Evolutionary conservation across 2,329 filamentous ascomycete genomes (phyloP).

Genomic region (Fusarium circinatum): DNA sequence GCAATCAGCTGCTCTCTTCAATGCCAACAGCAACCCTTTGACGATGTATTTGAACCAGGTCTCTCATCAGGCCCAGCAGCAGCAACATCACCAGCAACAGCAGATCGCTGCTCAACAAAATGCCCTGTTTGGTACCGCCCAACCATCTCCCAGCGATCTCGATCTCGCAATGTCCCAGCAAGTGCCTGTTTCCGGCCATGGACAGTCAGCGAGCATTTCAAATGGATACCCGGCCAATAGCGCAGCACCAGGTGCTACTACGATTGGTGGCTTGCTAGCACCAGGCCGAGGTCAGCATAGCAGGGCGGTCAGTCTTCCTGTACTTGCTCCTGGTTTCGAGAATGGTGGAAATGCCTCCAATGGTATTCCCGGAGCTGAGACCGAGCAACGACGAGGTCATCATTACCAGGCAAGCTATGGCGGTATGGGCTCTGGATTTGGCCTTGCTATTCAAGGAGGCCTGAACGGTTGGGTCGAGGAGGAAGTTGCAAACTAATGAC

Average conservation of each 20-base stretch:
- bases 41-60: conserved; percentile 94
- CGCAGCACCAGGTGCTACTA: conserved; percentile 68
- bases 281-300: conserved; percentile 75
- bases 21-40: conserved; percentile 85
- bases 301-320: conserved; percentile 89
- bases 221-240: conserved; percentile 69
- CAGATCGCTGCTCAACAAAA: conserved; percentile 80
- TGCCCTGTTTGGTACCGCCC: conserved; percentile 80
- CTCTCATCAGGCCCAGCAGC: conserved; percentile 75
- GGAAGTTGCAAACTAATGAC: conserved; percentile 67
- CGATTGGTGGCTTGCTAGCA: conserved; percentile 80
- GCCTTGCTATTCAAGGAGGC: conserved; percentile 70
- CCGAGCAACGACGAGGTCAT: conserved; percentile 67
- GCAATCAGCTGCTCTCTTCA: conserved; percentile 79
- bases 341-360: conserved; percentile 66
- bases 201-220: conserved; percentile 72
- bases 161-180: conserved; percentile 69
- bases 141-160: conserved; percentile 67
- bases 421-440: conserved; percentile 68
- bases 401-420: conserved; percentile 73
- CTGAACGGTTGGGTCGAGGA: conserved; percentile 76
- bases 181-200: conserved; percentile 69
- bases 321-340: conserved; percentile 71
- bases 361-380: conserved; percentile 59
- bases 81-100: conserved; percentile 80